These are phyloP conservation scores for Tetrastigma voinierianum DNA, from an alignment of 164 flowering plant genomes.

Conservation along the genomic window DNA sequence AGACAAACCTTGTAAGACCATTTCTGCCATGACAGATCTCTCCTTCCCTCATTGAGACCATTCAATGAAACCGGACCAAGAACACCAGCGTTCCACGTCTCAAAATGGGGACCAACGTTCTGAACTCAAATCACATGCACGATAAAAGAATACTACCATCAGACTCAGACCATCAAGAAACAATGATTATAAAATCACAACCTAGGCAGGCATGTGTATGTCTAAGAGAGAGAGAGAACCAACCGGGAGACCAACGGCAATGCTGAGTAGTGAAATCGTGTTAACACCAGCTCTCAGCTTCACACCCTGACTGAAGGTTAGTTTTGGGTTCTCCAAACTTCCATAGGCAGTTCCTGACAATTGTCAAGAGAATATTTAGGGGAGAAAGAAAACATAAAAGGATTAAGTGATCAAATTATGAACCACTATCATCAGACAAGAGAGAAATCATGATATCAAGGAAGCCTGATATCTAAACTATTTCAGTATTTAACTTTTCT, in stretches of 20 bases:
- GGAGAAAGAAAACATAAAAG: background rate
- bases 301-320: constrained; percentile 60
- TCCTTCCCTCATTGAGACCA: constrained; percentile 83
- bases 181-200: background rate
- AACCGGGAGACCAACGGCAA: constrained; percentile 97
- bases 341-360: constrained; percentile 80
- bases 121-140: constrained; percentile 22
- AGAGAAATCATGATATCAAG: too few species aligned
- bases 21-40: constrained; percentile 84
- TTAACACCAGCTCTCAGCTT: constrained; percentile 75
- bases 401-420: background rate
- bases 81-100: constrained; percentile 92
- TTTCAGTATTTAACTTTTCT: too few species aligned
- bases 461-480: too few species aligned
- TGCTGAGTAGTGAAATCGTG: constrained; percentile 76
- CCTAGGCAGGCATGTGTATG: too few species aligned
- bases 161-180: background rate
- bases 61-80: constrained; percentile 83
- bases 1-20: constrained; percentile 87
- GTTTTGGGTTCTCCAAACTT: constrained; percentile 62
- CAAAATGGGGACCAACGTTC: constrained; percentile 92
- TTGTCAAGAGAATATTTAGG: background rate
- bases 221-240: constrained; percentile 22
- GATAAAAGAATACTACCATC: background rate
- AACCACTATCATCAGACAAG: background rate